phyloP scores from a whole-genome alignment of 2,329 filamentous ascomycete species.

The Phyllosticta citriasiana region DNA sequence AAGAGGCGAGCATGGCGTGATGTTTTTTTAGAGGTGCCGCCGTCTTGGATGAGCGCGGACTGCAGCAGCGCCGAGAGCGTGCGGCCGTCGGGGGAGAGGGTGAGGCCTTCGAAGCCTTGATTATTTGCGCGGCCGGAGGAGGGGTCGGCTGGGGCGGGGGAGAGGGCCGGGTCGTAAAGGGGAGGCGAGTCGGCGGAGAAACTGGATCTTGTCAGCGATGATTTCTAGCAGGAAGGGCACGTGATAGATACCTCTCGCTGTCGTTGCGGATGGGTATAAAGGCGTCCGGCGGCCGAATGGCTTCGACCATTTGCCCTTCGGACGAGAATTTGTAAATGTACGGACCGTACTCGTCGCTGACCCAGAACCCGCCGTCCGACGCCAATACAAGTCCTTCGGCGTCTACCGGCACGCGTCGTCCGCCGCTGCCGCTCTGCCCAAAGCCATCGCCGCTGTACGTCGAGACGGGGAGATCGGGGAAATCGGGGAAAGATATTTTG shows the following conservation, averaged over 20 bases:
- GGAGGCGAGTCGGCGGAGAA: constrained; percentile 58
- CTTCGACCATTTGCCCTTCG: constrained; percentile 49
- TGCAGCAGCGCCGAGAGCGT: constrained; percentile 57
- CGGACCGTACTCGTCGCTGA: constrained; percentile 60
- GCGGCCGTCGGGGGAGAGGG: constrained; percentile 51
- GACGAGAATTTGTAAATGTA: constrained; percentile 57
- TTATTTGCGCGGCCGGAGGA: constrained; percentile 59
- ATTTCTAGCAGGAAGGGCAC: neutral
- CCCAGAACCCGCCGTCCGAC: constrained; percentile 53
- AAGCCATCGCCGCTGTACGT: constrained; percentile 60
- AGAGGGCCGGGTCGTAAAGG: constrained; percentile 42
- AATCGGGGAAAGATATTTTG: constrained; percentile 45
- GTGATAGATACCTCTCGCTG: constrained; percentile 27
- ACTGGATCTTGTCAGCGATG: constrained; percentile 17
- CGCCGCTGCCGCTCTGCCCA: constrained; percentile 50
- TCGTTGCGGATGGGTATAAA: constrained; percentile 55
- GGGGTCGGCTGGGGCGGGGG: constrained; percentile 46
- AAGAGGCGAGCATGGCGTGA: constrained; percentile 52
- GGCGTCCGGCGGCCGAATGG: constrained; percentile 55
- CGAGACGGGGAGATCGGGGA: constrained; percentile 52
- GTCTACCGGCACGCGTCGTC: constrained; percentile 51
- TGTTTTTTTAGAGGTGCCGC: constrained; percentile 44
- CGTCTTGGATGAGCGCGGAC: constrained; percentile 44
- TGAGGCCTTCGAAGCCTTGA: constrained; percentile 64
- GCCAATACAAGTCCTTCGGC: constrained; percentile 56